These are phyloP conservation scores for Westerdykella sp. DNA, from an alignment of 2,329 filamentous ascomycete genomes.

Conservation along the genomic window DNA sequence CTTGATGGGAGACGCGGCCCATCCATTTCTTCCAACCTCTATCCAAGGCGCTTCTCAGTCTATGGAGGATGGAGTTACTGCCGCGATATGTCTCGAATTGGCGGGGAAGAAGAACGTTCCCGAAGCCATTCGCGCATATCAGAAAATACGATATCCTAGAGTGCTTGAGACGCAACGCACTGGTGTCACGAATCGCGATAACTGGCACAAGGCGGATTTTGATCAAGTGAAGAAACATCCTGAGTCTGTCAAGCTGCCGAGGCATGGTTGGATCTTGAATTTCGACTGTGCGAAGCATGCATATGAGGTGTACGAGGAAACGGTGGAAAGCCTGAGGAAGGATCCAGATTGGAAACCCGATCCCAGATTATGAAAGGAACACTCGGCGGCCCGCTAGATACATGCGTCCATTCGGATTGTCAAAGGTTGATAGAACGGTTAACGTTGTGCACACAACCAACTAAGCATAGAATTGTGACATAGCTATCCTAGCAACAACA, in stretches of 20 bases:
- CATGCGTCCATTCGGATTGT: too few species aligned
- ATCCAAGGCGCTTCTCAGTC: slow-evolving; percentile 49
- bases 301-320: slow-evolving; percentile 24
- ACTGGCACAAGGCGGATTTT: slow-evolving; percentile 20
- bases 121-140: slow-evolving; percentile 19
- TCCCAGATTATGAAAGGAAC: background rate
- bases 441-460: too few species aligned
- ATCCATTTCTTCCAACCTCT: slow-evolving; percentile 48
- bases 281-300: slow-evolving; percentile 17
- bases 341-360: slow-evolving; percentile 12
- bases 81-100: slow-evolving; percentile 15
- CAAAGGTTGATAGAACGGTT: too few species aligned
- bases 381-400: too few species aligned
- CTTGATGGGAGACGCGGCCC: slow-evolving; percentile 48
- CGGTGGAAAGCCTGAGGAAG: slow-evolving; percentile 10
- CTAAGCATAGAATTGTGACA: too few species aligned
- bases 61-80: slow-evolving; percentile 42
- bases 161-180: slow-evolving; percentile 16
- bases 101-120: slow-evolving; percentile 18
- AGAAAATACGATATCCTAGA: slow-evolving; percentile 20
- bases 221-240: slow-evolving; percentile 18
- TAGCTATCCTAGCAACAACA: too few species aligned
- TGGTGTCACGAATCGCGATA: slow-evolving; percentile 16
- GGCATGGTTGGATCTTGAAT: slow-evolving; percentile 19
- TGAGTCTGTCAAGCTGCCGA: slow-evolving; percentile 16